These are phyloP conservation scores for Beauveria scarabaeidicola DNA, from an alignment of 2,329 filamentous ascomycete genomes.

Conservation along the genomic window DNA sequence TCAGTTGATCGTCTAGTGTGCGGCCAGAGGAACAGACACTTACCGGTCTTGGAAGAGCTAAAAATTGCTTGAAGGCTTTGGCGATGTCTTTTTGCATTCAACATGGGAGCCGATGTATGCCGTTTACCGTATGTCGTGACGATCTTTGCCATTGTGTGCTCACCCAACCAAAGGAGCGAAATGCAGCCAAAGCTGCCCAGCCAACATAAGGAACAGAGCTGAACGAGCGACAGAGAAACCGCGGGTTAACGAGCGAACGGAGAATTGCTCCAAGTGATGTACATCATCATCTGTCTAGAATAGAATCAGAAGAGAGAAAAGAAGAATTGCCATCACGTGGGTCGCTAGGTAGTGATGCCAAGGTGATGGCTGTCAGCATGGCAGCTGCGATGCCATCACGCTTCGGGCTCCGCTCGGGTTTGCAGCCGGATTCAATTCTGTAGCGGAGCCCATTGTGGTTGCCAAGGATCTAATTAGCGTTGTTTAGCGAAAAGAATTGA, in stretches of 20 bases:
- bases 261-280: constrained; percentile 3
- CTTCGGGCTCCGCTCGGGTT: not conserved
- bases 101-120: not conserved
- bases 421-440: not conserved
- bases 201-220: not conserved
- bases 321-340: not conserved
- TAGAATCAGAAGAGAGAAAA: not conserved
- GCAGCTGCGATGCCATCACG: not conserved
- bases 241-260: constrained; percentile 2
- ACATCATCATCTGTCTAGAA: not conserved
- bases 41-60: not conserved
- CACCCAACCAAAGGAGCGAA: constrained; percentile 6
- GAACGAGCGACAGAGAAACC: constrained; percentile 2
- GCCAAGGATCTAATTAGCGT: not conserved
- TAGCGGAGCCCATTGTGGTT: not conserved
- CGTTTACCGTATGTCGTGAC: not conserved
- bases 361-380: not conserved
- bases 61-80: not conserved
- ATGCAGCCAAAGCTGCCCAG: not conserved
- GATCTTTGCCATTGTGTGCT: not conserved
- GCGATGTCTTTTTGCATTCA: not conserved
- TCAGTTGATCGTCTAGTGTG: not conserved
- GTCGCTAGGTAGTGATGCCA: not conserved
- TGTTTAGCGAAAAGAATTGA: not conserved
- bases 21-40: not conserved